Conservation (phyloP, 768 basidiomycete genomes). For the Porpolomopsis calyptriformis region DNA sequence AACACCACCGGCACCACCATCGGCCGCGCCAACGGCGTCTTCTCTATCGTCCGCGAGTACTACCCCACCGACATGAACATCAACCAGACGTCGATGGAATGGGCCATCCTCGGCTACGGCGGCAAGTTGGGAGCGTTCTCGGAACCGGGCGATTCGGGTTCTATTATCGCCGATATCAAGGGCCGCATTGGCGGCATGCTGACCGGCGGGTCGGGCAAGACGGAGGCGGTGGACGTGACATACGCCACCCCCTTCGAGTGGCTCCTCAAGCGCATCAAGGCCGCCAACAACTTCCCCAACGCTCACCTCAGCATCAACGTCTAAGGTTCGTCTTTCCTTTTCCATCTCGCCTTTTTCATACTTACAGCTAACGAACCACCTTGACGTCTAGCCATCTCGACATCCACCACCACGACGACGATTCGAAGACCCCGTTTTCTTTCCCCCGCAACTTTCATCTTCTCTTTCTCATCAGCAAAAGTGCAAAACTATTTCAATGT, state of each 20-base stretch:
- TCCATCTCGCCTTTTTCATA: too few species aligned
- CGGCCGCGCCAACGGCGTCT: conserved; percentile 27
- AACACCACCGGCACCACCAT: conserved; percentile 26
- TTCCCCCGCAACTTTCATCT: background rate
- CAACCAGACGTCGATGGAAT: conserved; percentile 24
- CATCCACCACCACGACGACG: background rate
- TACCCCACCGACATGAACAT: conserved; percentile 13
- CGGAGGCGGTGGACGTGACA: conserved; percentile 17
- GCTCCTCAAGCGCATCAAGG: conserved; percentile 23
- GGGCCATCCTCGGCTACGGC: conserved; percentile 17
- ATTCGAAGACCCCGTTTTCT: too few species aligned
- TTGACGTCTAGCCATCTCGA: conserved; percentile 1
- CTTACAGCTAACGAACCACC: too few species aligned
- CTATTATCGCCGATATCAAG: conserved; percentile 17
- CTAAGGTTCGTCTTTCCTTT: too few species aligned
- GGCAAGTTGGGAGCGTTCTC: conserved; percentile 22
- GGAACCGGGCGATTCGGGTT: conserved; percentile 23
- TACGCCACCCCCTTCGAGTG: conserved; percentile 25
- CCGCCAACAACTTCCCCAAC: conserved; percentile 18
- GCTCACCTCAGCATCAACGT: conserved; percentile 1
- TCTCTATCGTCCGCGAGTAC: conserved; percentile 26
- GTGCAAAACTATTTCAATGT: too few species aligned
- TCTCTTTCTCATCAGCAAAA: too few species aligned
- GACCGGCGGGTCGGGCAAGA: conserved; percentile 20
- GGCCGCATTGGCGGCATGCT: conserved; percentile 24